A percentile compares a stretch with the other conserved stretches of the same genome.
These are phyloP conservation scores for Didymellaceae sp. DNA, from an alignment of 2,329 filamentous ascomycete genomes.

Conservation along the genomic window DNA sequence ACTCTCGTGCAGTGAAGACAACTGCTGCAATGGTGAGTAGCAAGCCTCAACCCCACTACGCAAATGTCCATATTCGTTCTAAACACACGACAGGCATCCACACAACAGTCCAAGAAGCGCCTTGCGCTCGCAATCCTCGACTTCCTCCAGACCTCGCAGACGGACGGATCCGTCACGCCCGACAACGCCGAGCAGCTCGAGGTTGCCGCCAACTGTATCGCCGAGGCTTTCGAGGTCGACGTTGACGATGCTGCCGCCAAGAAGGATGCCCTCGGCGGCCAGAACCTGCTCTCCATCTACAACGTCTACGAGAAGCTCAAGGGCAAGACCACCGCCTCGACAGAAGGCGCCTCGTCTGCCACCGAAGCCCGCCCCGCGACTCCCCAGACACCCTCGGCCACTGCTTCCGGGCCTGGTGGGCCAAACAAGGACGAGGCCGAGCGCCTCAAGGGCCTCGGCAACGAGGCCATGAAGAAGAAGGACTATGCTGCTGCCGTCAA, in stretches of 20 bases:
- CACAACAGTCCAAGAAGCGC: slow-evolving; percentile 71
- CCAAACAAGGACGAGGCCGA: slow-evolving; percentile 81
- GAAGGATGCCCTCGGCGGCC: slow-evolving; percentile 78
- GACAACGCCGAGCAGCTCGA: slow-evolving; percentile 95
- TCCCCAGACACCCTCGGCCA: slow-evolving; percentile 42
- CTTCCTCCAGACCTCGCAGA: slow-evolving; percentile 83
- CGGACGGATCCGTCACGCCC: slow-evolving; percentile 83
- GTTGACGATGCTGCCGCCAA: slow-evolving; percentile 75
- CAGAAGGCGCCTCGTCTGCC: slow-evolving; percentile 51
- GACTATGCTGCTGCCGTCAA: slow-evolving; percentile 85
- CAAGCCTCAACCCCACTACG: slow-evolving; percentile 18
- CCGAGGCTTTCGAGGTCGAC: slow-evolving; percentile 94
- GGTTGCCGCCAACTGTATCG: slow-evolving; percentile 91
- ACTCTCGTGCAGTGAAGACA: neutral
- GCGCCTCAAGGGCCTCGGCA: slow-evolving; percentile 85
- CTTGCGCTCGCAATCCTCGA: slow-evolving; percentile 97
- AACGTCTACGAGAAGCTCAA: slow-evolving; percentile 95
- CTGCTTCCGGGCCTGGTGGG: slow-evolving; percentile 48
- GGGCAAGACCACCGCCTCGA: slow-evolving; percentile 61
- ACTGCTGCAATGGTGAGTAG: slow-evolving; percentile 40
- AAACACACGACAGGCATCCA: slow-evolving; percentile 44
- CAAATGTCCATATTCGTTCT: slow-evolving; percentile 20
- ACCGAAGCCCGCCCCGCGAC: slow-evolving; percentile 52
- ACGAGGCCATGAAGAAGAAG: slow-evolving; percentile 93
- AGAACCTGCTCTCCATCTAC: slow-evolving; percentile 91